phyloP scores from a whole-genome alignment of 495 filamentous ascomycete species.

The Penicillium cataractarum region DNA sequence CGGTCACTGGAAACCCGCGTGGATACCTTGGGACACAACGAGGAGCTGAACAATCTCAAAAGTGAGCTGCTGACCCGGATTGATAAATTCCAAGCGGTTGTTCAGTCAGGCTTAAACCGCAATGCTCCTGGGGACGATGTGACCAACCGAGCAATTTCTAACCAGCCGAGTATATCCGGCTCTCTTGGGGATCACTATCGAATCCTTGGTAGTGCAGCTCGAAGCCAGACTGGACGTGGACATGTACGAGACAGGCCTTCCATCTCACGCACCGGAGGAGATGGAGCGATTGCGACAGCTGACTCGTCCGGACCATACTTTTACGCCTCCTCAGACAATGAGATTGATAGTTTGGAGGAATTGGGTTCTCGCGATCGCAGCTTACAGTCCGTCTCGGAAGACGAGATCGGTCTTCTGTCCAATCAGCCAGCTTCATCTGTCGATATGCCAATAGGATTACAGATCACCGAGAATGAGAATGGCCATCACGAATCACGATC shows the following conservation, averaged over 20 bases:
- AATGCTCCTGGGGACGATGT: not conserved
- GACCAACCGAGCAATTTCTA: not conserved
- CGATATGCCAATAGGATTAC: not conserved
- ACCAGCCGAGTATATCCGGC: not conserved
- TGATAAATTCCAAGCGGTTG: not conserved
- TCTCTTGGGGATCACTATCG: conserved; percentile 4
- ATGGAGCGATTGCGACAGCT: not conserved
- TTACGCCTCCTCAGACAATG: not conserved
- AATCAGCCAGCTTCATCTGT: not conserved
- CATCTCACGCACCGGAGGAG: not conserved
- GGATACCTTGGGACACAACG: not conserved
- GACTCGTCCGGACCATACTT: not conserved
- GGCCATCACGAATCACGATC: not conserved
- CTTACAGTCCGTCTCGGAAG: not conserved
- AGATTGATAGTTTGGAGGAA: not conserved
- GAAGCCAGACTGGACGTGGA: not conserved
- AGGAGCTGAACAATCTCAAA: not conserved
- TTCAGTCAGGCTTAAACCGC: not conserved
- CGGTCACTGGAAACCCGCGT: not conserved
- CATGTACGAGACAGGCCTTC: not conserved
- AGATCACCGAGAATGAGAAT: not conserved
- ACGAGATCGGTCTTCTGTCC: not conserved
- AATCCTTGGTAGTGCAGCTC: conserved; percentile 1
- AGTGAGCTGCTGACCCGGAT: not conserved
- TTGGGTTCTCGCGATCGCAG: not conserved